These are phyloP conservation scores for Raphanus raphanistrum DNA, from an alignment of 345 rosid genomes.

Conservation along the genomic window DNA sequence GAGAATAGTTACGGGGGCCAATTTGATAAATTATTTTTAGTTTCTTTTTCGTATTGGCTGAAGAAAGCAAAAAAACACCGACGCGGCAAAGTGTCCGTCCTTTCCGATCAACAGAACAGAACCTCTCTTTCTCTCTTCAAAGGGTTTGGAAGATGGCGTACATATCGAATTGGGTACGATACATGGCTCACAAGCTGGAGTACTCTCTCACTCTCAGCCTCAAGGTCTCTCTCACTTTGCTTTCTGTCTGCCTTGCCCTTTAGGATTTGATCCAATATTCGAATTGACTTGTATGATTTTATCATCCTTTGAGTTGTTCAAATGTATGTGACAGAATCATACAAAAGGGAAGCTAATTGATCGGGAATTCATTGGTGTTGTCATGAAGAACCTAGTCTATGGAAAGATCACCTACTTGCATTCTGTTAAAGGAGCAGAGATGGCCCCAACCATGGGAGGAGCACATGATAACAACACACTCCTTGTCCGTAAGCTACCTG, in stretches of 20 bases:
- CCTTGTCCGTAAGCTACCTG: slow-evolving; percentile 81
- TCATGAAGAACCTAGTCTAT: slow-evolving; percentile 65
- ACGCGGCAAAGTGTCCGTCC: slow-evolving; percentile 8
- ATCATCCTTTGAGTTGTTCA: slow-evolving; percentile 4
- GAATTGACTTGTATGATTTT: background rate
- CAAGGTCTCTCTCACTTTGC: slow-evolving; percentile 51
- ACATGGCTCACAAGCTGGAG: slow-evolving; percentile 67
- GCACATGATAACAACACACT: slow-evolving; percentile 47
- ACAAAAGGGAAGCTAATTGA: slow-evolving; percentile 58
- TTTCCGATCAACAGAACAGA: background rate
- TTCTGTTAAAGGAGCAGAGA: slow-evolving; percentile 66
- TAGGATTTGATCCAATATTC: background rate
- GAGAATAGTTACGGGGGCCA: background rate
- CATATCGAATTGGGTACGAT: slow-evolving; percentile 68
- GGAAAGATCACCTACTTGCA: slow-evolving; percentile 82
- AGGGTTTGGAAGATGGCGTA: slow-evolving; percentile 52
- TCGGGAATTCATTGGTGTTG: slow-evolving; percentile 48
- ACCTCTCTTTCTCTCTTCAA: background rate
- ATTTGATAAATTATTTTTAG: background rate
- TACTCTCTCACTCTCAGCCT: slow-evolving; percentile 61
- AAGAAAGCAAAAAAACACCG: background rate
- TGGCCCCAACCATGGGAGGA: slow-evolving; percentile 63
- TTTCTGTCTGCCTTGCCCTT: background rate
- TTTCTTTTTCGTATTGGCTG: too few relatives aligned
- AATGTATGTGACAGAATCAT: slow-evolving; percentile 50